phyloP scores from a whole-genome alignment of 768 basidiomycete genomes.

The Russula griseocarnosa region DNA sequence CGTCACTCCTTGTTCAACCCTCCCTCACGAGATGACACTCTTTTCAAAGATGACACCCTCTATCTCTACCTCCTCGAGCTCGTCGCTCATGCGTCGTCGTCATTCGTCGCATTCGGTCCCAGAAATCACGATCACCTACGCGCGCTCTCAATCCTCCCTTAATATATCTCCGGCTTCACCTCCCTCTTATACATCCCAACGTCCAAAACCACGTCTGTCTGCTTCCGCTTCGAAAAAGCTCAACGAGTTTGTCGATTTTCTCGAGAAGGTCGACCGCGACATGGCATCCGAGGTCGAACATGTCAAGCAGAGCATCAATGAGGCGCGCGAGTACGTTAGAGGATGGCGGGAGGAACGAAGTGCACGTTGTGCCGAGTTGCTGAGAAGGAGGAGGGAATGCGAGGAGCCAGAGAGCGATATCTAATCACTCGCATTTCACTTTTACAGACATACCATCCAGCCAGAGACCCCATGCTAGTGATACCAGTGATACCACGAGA shows the following conservation, averaged over 20 bases:
- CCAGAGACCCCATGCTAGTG: not conserved
- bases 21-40: not conserved
- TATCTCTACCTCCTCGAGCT: constrained; percentile 11
- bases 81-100: not conserved
- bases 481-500: not conserved
- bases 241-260: constrained; percentile 22
- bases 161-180: not conserved
- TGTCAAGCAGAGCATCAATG: constrained; percentile 25
- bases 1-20: not conserved
- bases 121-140: constrained; percentile 23
- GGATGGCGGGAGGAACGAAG: constrained; percentile 26
- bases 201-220: constrained; percentile 5
- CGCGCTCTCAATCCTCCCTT: constrained; percentile 8
- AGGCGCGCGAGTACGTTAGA: constrained; percentile 18
- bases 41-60: not conserved
- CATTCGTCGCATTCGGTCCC: constrained; percentile 19
- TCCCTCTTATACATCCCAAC: constrained; percentile 1
- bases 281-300: constrained; percentile 25
- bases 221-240: constrained; percentile 19
- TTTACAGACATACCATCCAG: not conserved
- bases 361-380: constrained; percentile 6
- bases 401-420: constrained; percentile 18
- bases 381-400: constrained; percentile 13
- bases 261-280: constrained; percentile 26
- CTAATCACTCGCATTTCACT: constrained; percentile 3